A percentile compares a stretch with the other conserved stretches of the same genome.
Conservation (phyloP, 345 rosid genomes). For the thale cress (Arabidopsis thaliana) region DNA sequence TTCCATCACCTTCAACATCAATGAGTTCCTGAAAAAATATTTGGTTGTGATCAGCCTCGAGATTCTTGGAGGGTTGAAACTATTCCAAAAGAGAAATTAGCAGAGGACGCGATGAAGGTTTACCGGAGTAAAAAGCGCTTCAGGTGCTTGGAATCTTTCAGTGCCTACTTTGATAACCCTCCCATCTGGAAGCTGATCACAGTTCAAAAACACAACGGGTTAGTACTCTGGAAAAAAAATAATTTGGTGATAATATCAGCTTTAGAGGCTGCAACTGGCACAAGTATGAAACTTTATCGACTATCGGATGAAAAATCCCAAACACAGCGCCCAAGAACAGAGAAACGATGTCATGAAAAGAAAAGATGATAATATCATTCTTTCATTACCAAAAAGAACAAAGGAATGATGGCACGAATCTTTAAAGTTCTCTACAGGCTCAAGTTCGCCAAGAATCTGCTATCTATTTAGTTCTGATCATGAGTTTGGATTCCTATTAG, state of each 20-base stretch:
- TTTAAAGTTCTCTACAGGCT: background rate
- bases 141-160: conserved; percentile 99
- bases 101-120: conserved; percentile 26
- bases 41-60: conserved; percentile 2
- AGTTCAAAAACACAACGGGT: background rate
- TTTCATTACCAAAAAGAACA: background rate
- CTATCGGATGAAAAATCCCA: background rate
- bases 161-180: conserved; percentile 96
- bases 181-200: conserved; percentile 93
- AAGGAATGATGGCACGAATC: conserved; percentile 5
- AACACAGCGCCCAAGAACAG: background rate
- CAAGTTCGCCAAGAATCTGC: background rate
- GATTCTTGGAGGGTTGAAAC: background rate
- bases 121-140: conserved; percentile 98
- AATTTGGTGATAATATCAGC: background rate
- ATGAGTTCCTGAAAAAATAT: conserved; percentile 70
- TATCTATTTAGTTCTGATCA: background rate
- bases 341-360: background rate
- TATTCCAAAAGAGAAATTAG: conserved; percentile 2
- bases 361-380: no score
- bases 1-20: conserved; percentile 99
- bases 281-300: background rate
- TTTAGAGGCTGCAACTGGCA: background rate
- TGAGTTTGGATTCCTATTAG: background rate
- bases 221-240: background rate